Conservation (phyloP, 176 grass and related monocot species). For the Juncus effusus region DNA sequence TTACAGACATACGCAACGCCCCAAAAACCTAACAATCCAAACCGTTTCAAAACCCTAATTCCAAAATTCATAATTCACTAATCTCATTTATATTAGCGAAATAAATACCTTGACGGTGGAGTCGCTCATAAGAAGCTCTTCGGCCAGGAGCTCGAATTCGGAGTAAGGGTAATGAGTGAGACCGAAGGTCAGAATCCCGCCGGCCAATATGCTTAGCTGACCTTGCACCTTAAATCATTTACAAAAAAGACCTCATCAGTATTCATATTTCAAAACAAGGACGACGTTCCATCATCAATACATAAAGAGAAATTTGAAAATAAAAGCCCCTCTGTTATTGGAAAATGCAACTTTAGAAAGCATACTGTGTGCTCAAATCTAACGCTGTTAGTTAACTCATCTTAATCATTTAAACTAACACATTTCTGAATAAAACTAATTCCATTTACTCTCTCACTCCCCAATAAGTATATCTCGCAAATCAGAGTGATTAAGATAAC, state of each 20-base stretch:
- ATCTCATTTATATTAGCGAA: background rate
- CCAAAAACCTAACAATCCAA: conserved; percentile 65
- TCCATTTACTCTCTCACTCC: too few species aligned
- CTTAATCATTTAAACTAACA: too few species aligned
- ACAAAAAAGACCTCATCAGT: conserved; percentile 16
- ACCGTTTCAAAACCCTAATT: background rate
- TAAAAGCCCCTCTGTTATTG: too few species aligned
- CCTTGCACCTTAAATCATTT: conserved; percentile 88
- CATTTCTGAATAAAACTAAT: too few species aligned
- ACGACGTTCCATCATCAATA: background rate
- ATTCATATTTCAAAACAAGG: background rate
- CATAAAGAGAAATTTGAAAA: too few species aligned
- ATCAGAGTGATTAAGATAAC: too few species aligned
- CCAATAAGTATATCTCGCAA: too few species aligned
- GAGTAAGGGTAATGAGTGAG: conserved; percentile 91
- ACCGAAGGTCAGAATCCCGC: conserved; percentile 84
- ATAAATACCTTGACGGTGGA: conserved; percentile 81
- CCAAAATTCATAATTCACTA: too few species aligned
- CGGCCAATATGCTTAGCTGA: conserved; percentile 76
- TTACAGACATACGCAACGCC: conserved; percentile 95
- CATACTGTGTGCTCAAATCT: too few species aligned
- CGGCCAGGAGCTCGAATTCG: conserved; percentile 94
- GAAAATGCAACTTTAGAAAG: too few species aligned
- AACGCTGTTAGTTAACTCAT: too few species aligned
- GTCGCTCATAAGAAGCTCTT: conserved; percentile 99